Base-by-base conservation (phyloP, 2,329 filamentous ascomycete species). In the Stagonosporopsis chrysanthemi region DNA sequence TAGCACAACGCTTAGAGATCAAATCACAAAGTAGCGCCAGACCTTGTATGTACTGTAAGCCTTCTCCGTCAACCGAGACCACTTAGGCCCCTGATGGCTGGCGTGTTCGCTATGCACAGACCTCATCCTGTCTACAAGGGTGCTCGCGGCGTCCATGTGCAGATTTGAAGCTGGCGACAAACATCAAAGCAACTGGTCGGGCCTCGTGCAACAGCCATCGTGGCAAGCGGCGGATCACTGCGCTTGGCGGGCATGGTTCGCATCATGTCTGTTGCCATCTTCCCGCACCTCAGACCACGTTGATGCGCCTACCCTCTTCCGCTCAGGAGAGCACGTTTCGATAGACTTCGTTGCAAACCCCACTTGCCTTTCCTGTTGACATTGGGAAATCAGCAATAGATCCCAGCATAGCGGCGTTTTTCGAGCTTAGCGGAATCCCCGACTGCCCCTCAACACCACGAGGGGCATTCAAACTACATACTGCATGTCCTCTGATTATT, bases 381-480 rank as follows among this genome's bases (percentile, higher is more conserved):
- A 60, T 46, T 42, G 53, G 39, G 43, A 47, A 49, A 58, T 57
- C 41, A 59, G 56, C 43, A 53, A 56, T 44, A 42, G 52, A 64
- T 58, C 67, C 68, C 65, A 69, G 65, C 61, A 61, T n/a, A 11
- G 35, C 12, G 23, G 49, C 28, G 50, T 35, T 38, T 26, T 38
- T 28, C 22, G 28, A 47, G 43, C 51, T 41, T 46, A 45, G 50
- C 56, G 54, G 56, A 61, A 52, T 26, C 45, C 62, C 42, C 52
- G 48, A 57, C 39, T 59, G 61, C 70, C 69, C 68, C 69, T 66
- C 70, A 72, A 72, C 70, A 72, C 70, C 70, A 73, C 56, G 40
- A 51, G 35, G 35, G 31, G 60, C 54, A 33, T 24, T 26, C 44
- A 33, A 45, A 24, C 49, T 41, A 31, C 44, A 58, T 24, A 24